Percentiles rank a stretch among this genome's conserved stretches.
Conservation (phyloP, 2,329 filamentous ascomycete species). For the Scedosporium aurantiacum region DNA sequence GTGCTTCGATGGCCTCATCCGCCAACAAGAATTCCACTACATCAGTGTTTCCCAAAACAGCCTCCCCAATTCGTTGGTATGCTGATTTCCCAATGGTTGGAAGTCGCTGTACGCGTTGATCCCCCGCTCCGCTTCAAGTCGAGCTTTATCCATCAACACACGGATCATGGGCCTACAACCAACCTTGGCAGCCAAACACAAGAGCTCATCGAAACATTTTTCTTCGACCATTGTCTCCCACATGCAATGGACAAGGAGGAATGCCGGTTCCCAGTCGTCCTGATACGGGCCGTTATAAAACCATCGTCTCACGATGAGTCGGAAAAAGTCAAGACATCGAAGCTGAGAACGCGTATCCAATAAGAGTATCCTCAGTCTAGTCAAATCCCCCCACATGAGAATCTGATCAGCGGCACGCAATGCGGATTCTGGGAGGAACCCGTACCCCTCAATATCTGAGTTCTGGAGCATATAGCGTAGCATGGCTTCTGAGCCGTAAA, state of each 20-base stretch:
- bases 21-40: background rate
- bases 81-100: background rate
- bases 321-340: slow-evolving; percentile 12
- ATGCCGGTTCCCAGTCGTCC: slow-evolving; percentile 3
- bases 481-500: slow-evolving; percentile 22
- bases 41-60: background rate
- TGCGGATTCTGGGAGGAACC: slow-evolving; percentile 9
- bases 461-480: slow-evolving; percentile 16
- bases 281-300: background rate
- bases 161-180: background rate
- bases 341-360: slow-evolving; percentile 13
- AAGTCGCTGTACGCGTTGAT: background rate
- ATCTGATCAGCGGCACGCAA: slow-evolving; percentile 16
- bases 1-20: background rate
- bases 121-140: background rate
- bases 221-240: background rate
- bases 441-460: slow-evolving; percentile 12
- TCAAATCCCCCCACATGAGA: slow-evolving; percentile 17
- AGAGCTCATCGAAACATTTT: background rate
- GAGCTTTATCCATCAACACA: background rate
- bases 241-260: background rate
- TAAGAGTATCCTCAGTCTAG: slow-evolving; percentile 13
- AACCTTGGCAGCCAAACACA: background rate
- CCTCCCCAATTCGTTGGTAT: background rate
- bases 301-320: slow-evolving; percentile 10